These are phyloP conservation scores for Coemansia erecta DNA, from an alignment of 192 early-diverging fungal genomes.

Conservation along the genomic window DNA sequence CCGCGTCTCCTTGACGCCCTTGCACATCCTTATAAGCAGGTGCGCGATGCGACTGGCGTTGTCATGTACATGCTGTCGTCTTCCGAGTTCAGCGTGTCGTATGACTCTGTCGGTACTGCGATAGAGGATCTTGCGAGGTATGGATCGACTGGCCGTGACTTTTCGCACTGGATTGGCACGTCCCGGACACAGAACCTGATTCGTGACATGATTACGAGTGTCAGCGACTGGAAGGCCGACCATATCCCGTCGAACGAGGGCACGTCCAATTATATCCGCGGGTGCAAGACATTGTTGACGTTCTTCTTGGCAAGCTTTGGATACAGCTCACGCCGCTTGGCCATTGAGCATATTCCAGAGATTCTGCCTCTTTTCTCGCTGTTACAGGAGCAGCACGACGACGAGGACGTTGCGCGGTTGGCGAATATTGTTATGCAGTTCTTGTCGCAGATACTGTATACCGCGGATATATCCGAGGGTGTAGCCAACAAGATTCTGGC, in stretches of 20 bases:
- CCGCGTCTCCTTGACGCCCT: slow-evolving; percentile 51
- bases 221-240: slow-evolving; percentile 34
- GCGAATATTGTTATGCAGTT: slow-evolving; percentile 34
- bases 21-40: slow-evolving; percentile 86
- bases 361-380: slow-evolving; percentile 33
- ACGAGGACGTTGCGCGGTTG: slow-evolving; percentile 35
- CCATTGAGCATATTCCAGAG: slow-evolving; percentile 26
- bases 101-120: slow-evolving; percentile 45
- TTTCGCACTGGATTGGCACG: slow-evolving; percentile 45
- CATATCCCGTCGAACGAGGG: slow-evolving; percentile 47
- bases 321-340: slow-evolving; percentile 29
- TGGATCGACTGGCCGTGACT: slow-evolving; percentile 47
- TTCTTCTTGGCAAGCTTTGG: slow-evolving; percentile 30
- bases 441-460: slow-evolving; percentile 41
- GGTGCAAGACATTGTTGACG: slow-evolving; percentile 46
- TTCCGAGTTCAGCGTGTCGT: slow-evolving; percentile 61
- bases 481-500: slow-evolving; percentile 32
- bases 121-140: slow-evolving; percentile 39
- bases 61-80: slow-evolving; percentile 68
- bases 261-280: slow-evolving; percentile 47
- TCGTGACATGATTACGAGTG: slow-evolving; percentile 19
- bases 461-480: slow-evolving; percentile 20
- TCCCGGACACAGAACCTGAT: slow-evolving; percentile 26
- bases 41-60: slow-evolving; percentile 74
- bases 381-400: slow-evolving; percentile 48